phyloP scores from a whole-genome alignment of 108 stramenopile species.

The Nitzschia sp. region DNA sequence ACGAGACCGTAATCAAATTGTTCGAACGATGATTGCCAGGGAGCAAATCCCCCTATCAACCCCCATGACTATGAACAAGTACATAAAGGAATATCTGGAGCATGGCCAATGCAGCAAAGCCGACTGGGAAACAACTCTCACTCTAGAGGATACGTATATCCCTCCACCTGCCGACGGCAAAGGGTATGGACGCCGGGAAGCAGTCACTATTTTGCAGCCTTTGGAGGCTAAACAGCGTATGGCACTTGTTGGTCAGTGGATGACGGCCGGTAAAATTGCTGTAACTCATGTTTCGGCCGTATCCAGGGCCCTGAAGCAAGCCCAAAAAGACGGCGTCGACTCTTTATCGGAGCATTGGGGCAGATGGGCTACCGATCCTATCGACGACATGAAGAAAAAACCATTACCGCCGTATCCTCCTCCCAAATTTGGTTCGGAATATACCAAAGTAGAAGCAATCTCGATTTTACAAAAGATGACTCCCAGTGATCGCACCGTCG shows the following conservation, averaged over 20 bases:
- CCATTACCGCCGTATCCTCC: slow-evolving; percentile 16
- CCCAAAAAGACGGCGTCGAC: not conserved
- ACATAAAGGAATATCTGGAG: not conserved
- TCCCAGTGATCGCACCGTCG: not conserved
- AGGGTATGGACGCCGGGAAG: slow-evolving; percentile 6
- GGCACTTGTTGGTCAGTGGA: not conserved
- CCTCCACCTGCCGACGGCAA: not conserved
- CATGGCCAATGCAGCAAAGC: not conserved
- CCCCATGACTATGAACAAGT: slow-evolving; percentile 10
- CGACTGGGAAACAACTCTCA: not conserved
- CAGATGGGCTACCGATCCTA: not conserved
- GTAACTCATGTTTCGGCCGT: not conserved
- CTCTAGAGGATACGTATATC: not conserved
- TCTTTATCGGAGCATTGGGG: slow-evolving; percentile 7
- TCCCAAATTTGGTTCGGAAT: slow-evolving; percentile 2
- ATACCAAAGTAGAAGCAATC: slow-evolving; percentile 15
- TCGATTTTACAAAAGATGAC: slow-evolving; percentile 9
- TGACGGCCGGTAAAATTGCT: not conserved
- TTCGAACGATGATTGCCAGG: not conserved
- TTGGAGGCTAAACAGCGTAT: not conserved
- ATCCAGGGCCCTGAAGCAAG: not conserved
- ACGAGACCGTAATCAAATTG: not conserved
- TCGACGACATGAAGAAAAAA: not conserved
- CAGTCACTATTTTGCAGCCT: not conserved
- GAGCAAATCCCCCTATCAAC: not conserved